Evolutionary conservation across 2,329 filamentous ascomycete species (phyloP).

Genomic region (Polytolypa hystricis): DNA sequence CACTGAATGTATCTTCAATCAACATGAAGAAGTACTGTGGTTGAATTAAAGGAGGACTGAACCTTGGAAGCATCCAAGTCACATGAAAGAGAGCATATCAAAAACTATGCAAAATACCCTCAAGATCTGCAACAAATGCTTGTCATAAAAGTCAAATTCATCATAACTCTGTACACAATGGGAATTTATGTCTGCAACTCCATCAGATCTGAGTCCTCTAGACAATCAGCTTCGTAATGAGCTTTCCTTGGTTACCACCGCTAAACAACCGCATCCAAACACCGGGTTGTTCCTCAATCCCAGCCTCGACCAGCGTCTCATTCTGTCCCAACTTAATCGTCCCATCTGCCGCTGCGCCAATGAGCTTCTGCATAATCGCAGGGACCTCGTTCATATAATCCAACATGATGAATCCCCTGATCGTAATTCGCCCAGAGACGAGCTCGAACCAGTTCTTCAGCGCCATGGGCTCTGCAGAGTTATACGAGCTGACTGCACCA

Average conservation of each 20-base stretch:
- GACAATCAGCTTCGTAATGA: background rate
- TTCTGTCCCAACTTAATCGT: slow-evolving; percentile 45
- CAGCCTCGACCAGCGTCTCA: background rate
- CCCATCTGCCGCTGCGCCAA: slow-evolving; percentile 58
- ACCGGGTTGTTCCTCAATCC: background rate
- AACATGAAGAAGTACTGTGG: no score
- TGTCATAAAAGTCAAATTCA: no score
- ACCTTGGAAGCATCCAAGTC: no score
- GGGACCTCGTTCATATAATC: slow-evolving; percentile 52
- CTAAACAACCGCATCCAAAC: background rate
- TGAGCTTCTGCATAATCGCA: slow-evolving; percentile 49
- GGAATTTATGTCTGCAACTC: no score
- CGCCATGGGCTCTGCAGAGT: slow-evolving; percentile 44
- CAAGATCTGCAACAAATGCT: no score
- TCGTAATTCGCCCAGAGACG: slow-evolving; percentile 33
- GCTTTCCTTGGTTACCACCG: background rate
- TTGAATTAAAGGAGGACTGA: no score
- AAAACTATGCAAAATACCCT: no score
- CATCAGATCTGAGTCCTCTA: no score
- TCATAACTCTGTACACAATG: no score
- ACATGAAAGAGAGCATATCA: no score
- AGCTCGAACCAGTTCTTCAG: slow-evolving; percentile 39
- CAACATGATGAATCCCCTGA: slow-evolving; percentile 64
- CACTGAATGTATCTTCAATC: no score
- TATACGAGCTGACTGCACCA: slow-evolving; percentile 60